Evolutionary conservation across 345 rosid genomes (phyloP).

Genomic region (Gossypium anomalum): DNA sequence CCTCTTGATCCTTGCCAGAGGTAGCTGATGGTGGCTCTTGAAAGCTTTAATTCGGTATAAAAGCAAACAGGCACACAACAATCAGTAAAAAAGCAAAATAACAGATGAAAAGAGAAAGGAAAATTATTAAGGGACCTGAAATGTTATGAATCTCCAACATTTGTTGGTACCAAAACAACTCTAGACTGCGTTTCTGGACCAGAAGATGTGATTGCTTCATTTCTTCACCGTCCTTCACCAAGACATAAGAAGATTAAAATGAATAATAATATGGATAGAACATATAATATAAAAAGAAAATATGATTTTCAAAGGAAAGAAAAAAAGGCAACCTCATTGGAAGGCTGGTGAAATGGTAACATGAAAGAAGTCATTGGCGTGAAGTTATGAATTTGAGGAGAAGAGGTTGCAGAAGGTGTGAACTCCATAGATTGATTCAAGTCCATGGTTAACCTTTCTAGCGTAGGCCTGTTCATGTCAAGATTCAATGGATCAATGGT

Average conservation of each 20-base stretch:
- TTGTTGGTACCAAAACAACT: conserved; percentile 27
- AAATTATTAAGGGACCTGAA: conserved; percentile 15
- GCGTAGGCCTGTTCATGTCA: background rate
- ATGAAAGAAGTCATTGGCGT: background rate
- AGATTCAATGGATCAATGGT: background rate
- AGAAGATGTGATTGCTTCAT: background rate
- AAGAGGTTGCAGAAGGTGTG: background rate
- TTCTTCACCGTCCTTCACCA: conserved; percentile 9
- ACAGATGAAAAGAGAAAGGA: background rate
- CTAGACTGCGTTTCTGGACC: conserved; percentile 11
- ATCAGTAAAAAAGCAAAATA: background rate
- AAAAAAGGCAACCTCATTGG: conserved; percentile 7
- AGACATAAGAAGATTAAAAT: background rate
- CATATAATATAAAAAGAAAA: background rate
- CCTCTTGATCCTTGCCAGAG: conserved; percentile 40
- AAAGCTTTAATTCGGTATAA: conserved; percentile 11
- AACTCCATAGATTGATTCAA: conserved; percentile 22
- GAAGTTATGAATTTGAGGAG: conserved; percentile 6
- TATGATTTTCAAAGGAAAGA: background rate
- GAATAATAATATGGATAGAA: background rate
- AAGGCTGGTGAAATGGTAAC: background rate
- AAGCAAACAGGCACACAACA: background rate
- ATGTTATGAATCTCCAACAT: conserved; percentile 15
- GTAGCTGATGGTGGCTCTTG: conserved; percentile 20
- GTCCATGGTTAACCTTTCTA: conserved; percentile 18